phyloP scores from a whole-genome alignment of 2,329 filamentous ascomycete genomes.

The Fusarium sp. region DNA sequence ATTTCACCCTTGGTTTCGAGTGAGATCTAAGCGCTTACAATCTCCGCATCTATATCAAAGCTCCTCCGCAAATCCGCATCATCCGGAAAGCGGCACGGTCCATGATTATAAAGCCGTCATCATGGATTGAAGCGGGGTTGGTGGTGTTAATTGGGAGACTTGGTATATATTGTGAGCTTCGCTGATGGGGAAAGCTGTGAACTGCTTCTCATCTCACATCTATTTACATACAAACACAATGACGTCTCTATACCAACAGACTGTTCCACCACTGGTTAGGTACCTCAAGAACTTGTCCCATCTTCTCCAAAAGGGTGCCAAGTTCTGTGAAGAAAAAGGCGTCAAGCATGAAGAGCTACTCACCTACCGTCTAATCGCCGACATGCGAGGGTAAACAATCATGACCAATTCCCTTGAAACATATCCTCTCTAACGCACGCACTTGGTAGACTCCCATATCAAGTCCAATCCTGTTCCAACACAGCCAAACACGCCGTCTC shows the following conservation, averaged over 20 bases:
- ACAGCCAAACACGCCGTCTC: conserved; percentile 36
- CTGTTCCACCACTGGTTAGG: conserved; percentile 43
- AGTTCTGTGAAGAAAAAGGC: conserved; percentile 30
- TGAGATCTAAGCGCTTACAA: background rate
- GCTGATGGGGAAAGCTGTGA: background rate
- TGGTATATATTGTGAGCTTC: background rate
- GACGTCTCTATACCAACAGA: conserved; percentile 39
- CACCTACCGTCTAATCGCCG: conserved; percentile 30
- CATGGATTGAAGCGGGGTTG: background rate
- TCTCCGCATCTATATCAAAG: background rate
- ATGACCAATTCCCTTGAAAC: background rate
- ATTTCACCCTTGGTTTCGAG: background rate
- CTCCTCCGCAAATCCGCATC: background rate
- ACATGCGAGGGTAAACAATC: conserved; percentile 33
- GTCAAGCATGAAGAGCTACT: conserved; percentile 35
- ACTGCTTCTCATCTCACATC: background rate
- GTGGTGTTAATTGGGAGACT: background rate
- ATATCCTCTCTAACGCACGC: background rate
- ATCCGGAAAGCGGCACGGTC: background rate
- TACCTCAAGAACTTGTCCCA: conserved; percentile 40
- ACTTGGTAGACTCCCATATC: conserved; percentile 36
- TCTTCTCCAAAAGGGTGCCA: conserved; percentile 36
- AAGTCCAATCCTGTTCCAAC: conserved; percentile 41
- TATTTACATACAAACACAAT: conserved; percentile 9
- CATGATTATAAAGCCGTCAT: background rate